phyloP scores from a whole-genome alignment of 2,329 filamentous ascomycete species.

The Corinectria fuckeliana region DNA sequence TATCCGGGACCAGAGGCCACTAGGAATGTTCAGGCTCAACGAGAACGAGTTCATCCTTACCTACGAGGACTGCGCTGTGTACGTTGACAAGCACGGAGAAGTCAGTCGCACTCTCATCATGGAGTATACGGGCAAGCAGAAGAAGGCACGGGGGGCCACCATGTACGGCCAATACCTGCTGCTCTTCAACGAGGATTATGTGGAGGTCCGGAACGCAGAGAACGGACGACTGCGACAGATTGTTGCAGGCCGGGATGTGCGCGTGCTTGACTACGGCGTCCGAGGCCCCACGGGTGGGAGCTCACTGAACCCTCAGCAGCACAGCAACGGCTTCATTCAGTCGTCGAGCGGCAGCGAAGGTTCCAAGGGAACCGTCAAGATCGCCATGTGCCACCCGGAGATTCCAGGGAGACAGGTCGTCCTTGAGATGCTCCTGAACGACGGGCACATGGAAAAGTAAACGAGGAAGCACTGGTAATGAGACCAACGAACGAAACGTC shows the following conservation, averaged over 20 bases:
- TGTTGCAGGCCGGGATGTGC: slow-evolving; percentile 88
- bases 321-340: slow-evolving; percentile 45
- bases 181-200: slow-evolving; percentile 94
- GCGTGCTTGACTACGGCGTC: slow-evolving; percentile 86
- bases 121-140: slow-evolving; percentile 94
- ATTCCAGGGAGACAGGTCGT: slow-evolving; percentile 84
- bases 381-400: slow-evolving; percentile 94
- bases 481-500: slow-evolving; percentile 12
- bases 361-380: slow-evolving; percentile 82
- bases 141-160: slow-evolving; percentile 80
- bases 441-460: slow-evolving; percentile 69
- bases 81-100: slow-evolving; percentile 97
- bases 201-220: slow-evolving; percentile 95
- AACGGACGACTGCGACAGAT: slow-evolving; percentile 94
- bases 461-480: background rate
- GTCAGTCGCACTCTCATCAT: slow-evolving; percentile 94
- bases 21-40: slow-evolving; percentile 96
- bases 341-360: slow-evolving; percentile 49
- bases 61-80: slow-evolving; percentile 96
- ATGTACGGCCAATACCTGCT: slow-evolving; percentile 92
- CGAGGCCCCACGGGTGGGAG: slow-evolving; percentile 64
- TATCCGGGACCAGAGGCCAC: slow-evolving; percentile 80
- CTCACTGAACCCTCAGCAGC: slow-evolving; percentile 43
- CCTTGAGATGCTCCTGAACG: slow-evolving; percentile 90
- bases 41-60: slow-evolving; percentile 91